Base-by-base conservation (phyloP, 495 filamentous ascomycete genomes). In the Hyaloscypha hepaticicola region DNA sequence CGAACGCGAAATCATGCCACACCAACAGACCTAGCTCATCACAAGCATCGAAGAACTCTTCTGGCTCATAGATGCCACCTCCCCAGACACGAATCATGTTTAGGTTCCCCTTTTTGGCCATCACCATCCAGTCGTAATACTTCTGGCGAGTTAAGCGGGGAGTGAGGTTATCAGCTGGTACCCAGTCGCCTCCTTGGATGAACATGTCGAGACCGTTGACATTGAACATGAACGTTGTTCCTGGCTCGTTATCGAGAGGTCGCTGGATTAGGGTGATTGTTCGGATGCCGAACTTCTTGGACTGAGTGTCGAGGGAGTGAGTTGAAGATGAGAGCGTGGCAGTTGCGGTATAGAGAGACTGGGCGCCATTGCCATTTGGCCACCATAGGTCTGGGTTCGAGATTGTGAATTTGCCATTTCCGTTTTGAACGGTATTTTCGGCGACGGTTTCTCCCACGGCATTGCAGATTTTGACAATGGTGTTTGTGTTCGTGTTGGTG, bases 1-100 rank as follows among this genome's bases (percentile, higher is more conserved):
- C 88, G 60, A 90, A 87, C 73, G 82, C 80, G 58, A 89, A 87
- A 69, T 87, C 85, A 63, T 90, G 87, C 87, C 87, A 89, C 29
- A 89, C 84, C 7, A 90, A 71, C 24, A 89, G 75, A 6, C 87
- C 87, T 3, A 82, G 71, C 70, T 87, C 81, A 70, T 90, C 85
- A 65, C 85, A 88, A 29, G 84, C 78, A 25, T 87, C 82, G 69
- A 86, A 88, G 66, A 90, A 87, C 19, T 77, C 80, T 51, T 87
- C 79, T 33, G 84, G 77, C 71, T 89, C 87, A 73, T 86, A 89
- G 65, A 89, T 85, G 8, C 87, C 87, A 34, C 87, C 87, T 7
- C 61, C 61, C 61, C 61, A 64, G 2, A 64, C 61, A 2, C 58
- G 34, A 28, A 88, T 78, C 87, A 64, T 11, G 25, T 45, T 49